Evolutionary conservation across 106 monocot species (phyloP).

Genomic region (Acorus gramineus): DNA sequence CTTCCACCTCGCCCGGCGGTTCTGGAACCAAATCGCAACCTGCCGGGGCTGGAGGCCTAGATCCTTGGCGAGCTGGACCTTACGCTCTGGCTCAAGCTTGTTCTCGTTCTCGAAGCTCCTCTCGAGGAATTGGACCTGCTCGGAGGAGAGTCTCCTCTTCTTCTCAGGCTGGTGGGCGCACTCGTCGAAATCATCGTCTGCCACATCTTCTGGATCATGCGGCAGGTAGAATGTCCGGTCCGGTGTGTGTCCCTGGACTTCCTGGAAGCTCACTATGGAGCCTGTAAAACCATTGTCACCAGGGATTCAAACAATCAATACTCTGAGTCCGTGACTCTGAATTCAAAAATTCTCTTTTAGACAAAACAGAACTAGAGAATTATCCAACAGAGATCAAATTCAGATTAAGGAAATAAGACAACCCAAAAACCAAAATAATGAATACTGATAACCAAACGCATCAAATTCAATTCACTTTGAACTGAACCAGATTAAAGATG

Average conservation of each 20-base stretch:
- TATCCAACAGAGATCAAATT: too few species aligned
- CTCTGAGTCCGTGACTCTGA: background rate
- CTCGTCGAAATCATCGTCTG: constrained; percentile 22
- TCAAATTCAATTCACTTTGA: too few species aligned
- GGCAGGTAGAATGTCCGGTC: constrained; percentile 14
- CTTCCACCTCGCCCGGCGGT: constrained; percentile 67
- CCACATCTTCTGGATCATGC: constrained; percentile 17
- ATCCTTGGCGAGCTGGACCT: constrained; percentile 44
- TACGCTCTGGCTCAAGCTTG: constrained; percentile 65
- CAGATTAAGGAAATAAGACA: too few species aligned
- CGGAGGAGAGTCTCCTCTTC: constrained; percentile 40
- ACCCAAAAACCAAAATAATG: too few species aligned
- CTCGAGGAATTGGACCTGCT: constrained; percentile 50
- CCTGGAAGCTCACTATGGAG: constrained; percentile 42
- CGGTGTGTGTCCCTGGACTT: constrained; percentile 5
- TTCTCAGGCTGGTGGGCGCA: constrained; percentile 38
- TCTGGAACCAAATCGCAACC: constrained; percentile 77
- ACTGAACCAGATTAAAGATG: too few species aligned
- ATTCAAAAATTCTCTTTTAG: too few species aligned
- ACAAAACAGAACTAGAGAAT: too few species aligned
- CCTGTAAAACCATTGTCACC: constrained; percentile 26
- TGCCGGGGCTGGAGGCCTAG: constrained; percentile 58
- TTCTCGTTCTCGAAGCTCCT: constrained; percentile 51
- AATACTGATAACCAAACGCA: too few species aligned
- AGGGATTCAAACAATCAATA: background rate